Evolutionary conservation across 495 filamentous ascomycete genomes (phyloP), one percentile per base, ranked within the genome.

Genomic region (Usnea hakonensis): DNA sequence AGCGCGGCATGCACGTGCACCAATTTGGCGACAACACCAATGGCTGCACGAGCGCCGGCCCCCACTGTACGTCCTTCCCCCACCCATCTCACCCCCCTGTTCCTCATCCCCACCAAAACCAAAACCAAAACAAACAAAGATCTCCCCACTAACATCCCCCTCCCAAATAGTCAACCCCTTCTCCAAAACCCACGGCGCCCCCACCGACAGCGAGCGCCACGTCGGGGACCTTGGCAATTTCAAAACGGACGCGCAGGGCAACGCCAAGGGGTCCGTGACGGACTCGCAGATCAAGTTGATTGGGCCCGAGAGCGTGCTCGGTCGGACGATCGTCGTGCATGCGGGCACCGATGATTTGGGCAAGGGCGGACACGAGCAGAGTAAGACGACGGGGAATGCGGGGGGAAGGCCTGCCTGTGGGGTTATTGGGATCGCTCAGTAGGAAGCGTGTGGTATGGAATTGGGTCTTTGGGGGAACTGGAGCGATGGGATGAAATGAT

Each of bases 21-120:
- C 88, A 94, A 78, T 98, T 96, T 72, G 94, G 95, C 76, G 94
- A 97, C 85, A 97, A 97, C 83, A 97, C 95, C 81, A 98, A 97
- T 78, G 94, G 95, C 75, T 98, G 94, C 87, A 97, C 94, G 61
- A 92, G 88, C 63, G 94, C 94, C 57, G 94, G 94, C 48, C 91
- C 94, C 69, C 94, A 98, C 78, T 97, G 90, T 94, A 84, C 71
- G 88, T 77, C 26, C n/a, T n/a, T n/a, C n/a, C n/a, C 17, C 17
- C 37, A 65, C 63, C 54, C 55, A 30, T 43, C 36, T 30, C 2
- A n/a, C 23, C 43, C 28, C 55, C 50, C 36, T 33, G 38, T 14
- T 64, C 35, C 6, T 36, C 17, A 14, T 52, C 32, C 70, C 91
- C 87, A 95, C 86, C 96, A 97, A 84, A 91, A 90, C 68, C 82